Evolutionary conservation across 1,284 basidiomycete species (phyloP), one percentile per base, ranked within the genome.

Genomic region (Somion occarium): DNA sequence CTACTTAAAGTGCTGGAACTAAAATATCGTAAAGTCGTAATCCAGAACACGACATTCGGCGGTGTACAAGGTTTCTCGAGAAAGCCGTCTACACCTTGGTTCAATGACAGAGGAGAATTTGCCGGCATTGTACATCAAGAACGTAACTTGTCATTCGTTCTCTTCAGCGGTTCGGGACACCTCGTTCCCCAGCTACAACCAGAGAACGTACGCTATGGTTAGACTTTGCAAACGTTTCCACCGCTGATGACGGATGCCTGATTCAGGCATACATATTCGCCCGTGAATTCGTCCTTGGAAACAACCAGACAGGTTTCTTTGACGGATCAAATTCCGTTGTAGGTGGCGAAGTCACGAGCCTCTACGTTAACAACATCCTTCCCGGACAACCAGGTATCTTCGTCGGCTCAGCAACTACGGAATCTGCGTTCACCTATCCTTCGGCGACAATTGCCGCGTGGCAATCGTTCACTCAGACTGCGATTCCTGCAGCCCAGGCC

Each of bases 21-120:
- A 23, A 34, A 11, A 18, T 43, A 44, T 52, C 50, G 53, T 51
- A 3, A 56, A 85, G 84, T 85, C 38, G 70, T 76, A 12, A 87
- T 87, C 24, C 84, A 86, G 81, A 88, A 88, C 58, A 86, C 82
- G 7, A 86, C 86, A 0, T 88, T 88, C 57, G 84, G 85, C 30
- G 84, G 82, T 12, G 81, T 82, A 39, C 83, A 81, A 63, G 86
- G 86, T 2, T 88, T 88, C 62, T 79, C 82, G 3, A 71, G 77
- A 44, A 74, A 76, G 52, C 85, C 85, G 0, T 75, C 80, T 1
- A 88, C 85, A 0, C 76, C 80, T 0, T 88, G 82, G 81, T 71
- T 65, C 50, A 79, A 81, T 49, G 82, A 85, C 50, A 61, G 64
- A 2, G 78, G 79, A 20, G 69, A 78, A 43, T 78, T 81, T 54